phyloP scores from a whole-genome alignment of 495 filamentous ascomycete genomes.

The Podospora australis region DNA sequence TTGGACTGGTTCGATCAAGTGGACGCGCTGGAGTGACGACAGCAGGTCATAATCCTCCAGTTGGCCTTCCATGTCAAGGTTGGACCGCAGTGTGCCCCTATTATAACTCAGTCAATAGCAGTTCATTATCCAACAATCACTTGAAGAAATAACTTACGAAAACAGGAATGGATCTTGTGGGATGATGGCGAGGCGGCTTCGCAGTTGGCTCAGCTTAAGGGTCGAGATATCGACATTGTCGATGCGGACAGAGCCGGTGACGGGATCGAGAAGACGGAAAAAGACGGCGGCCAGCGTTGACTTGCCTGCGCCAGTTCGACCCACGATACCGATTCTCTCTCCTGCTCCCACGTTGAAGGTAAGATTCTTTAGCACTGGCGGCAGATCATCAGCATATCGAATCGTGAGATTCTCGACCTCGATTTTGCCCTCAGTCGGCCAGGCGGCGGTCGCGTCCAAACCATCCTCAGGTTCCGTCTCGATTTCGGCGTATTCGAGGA shows the following conservation, averaged over 20 bases:
- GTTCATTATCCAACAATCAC: not conserved
- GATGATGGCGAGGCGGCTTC: constrained; percentile 46
- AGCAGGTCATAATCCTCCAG: constrained; percentile 50
- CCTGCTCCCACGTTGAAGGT: constrained; percentile 32
- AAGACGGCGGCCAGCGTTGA: constrained; percentile 40
- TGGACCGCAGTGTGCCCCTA: constrained; percentile 44
- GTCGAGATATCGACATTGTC: constrained; percentile 46
- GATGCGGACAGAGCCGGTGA: constrained; percentile 39
- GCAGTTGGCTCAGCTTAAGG: constrained; percentile 41
- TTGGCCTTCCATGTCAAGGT: constrained; percentile 46
- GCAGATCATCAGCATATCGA: constrained; percentile 34
- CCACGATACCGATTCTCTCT: constrained; percentile 44
- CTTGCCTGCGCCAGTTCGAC: constrained; percentile 45
- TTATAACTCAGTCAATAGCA: not conserved
- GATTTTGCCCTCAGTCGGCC: constrained; percentile 39
- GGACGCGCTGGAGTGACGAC: constrained; percentile 51
- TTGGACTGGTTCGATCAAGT: constrained; percentile 23
- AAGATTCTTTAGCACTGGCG: constrained; percentile 38
- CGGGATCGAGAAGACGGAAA: constrained; percentile 44
- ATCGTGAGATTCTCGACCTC: constrained; percentile 35
- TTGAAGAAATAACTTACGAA: constrained; percentile 16
- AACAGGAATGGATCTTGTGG: constrained; percentile 52
- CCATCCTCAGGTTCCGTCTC: constrained; percentile 31
- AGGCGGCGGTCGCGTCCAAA: constrained; percentile 31
- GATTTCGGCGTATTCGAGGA: constrained; percentile 34